Base-by-base conservation (phyloP, 1,139 yeast species). In the Hansenula lynferdii region DNA sequence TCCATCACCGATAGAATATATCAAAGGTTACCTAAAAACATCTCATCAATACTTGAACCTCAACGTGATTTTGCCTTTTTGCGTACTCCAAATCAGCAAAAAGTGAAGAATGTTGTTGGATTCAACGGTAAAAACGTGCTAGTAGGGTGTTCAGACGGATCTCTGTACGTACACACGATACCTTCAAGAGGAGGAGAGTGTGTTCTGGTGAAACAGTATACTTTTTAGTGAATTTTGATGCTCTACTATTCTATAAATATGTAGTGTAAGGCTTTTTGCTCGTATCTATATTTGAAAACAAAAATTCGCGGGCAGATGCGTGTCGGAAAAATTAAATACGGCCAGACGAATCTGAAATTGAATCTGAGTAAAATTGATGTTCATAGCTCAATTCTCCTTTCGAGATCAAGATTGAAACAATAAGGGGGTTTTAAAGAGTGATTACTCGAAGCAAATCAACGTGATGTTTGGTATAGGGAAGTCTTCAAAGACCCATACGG, bases 1-100 rank as follows among this genome's bases (percentile, higher is more conserved):
- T 49, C 55, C 2, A 43, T 50, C n/a, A 43, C 55, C 0, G 47
- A 49, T 17, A 45, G 47, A 17, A 31, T 53, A 4, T 38, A 47
- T 19, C 37, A 37, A 29, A 63, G 64, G 30, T 47, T 67, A 2
- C 62, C 63, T 1, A 49, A 48, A 26, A 57, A 54, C 37, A 48
- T 58, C 28, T 47, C 56, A 1, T 52, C 60, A 3, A 62, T 66
- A 0, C 41, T 66, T 18, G 69, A 65, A 35, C 72, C 71, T 2
- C 58, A 60, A 36, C 43, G 72, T 32, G 65, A 65, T 37, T 67
- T 58, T 53, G 69, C 71, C 3, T 62, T 43, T 36, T 50, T 65
- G 28, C 58, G 53, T 36, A 43, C 64, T 11, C 54, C 51, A 5
- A 45, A 42, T 23, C 32, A 26, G 6, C 70, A 66, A 20, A 39